Evolutionary conservation across 2,329 filamentous ascomycete species (phyloP).

Genomic region (Aspergillus alliaceus): DNA sequence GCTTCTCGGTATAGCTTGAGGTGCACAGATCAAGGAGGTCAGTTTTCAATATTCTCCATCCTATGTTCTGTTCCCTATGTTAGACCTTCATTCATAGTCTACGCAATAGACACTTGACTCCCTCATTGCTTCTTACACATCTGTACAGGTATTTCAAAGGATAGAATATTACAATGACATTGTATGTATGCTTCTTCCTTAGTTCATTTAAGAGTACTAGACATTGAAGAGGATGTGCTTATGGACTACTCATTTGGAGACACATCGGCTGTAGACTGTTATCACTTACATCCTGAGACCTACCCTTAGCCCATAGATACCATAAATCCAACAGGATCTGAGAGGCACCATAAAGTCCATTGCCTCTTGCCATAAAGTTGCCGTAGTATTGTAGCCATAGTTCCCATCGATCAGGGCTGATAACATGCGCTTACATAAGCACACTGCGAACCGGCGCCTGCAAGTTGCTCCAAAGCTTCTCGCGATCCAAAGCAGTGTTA

Average conservation of each 20-base stretch:
- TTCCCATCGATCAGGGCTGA: not conserved
- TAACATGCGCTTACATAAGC: not conserved
- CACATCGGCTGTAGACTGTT: too few species aligned
- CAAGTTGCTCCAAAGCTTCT: not conserved
- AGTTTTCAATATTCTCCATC: too few species aligned
- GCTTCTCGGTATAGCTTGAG: too few species aligned
- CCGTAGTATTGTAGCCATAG: not conserved
- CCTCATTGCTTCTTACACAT: not conserved
- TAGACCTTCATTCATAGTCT: not conserved
- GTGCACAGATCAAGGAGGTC: too few species aligned
- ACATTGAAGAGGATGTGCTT: too few species aligned
- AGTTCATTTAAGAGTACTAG: too few species aligned
- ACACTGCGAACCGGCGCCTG: not conserved
- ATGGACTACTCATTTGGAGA: too few species aligned
- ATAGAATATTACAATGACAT: too few species aligned
- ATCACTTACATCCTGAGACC: too few species aligned
- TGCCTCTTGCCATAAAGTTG: not conserved
- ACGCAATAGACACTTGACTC: conserved; percentile 10
- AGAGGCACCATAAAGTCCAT: not conserved
- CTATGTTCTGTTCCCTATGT: not conserved
- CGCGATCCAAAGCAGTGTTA: not conserved
- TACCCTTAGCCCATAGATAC: too few species aligned
- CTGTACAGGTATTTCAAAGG: too few species aligned
- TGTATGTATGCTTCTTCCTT: too few species aligned
- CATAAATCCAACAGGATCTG: not conserved